These are phyloP conservation scores for Brassica cretica DNA, from an alignment of 345 rosid species.

Conservation along the genomic window DNA sequence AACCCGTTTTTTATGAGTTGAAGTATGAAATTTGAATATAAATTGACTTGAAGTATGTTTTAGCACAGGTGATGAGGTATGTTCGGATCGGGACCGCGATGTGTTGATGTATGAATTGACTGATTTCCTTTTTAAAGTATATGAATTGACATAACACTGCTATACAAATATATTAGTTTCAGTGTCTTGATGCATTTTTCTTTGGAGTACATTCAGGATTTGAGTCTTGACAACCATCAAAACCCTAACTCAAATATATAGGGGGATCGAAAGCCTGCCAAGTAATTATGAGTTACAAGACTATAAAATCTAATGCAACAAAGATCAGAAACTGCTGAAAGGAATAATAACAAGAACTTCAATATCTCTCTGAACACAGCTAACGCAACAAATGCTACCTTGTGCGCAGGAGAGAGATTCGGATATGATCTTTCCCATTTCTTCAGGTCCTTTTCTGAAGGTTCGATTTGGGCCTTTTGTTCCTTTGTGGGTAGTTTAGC, in stretches of 20 bases:
- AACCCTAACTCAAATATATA: too few species aligned
- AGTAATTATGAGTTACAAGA: not conserved
- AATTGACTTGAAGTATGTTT: too few species aligned
- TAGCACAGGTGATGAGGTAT: too few species aligned
- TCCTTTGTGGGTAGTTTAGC: not conserved
- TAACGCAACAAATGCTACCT: slow-evolving; percentile 46
- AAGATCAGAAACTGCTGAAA: slow-evolving; percentile 3
- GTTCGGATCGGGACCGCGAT: too few species aligned
- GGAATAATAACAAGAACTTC: slow-evolving; percentile 1
- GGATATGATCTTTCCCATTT: slow-evolving; percentile 73
- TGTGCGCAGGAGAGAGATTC: slow-evolving; percentile 72
- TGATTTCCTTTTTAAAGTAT: not conserved
- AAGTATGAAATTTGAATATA: too few species aligned
- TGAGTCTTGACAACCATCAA: slow-evolving; percentile 38
- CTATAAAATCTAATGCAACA: not conserved
- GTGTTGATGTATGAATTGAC: too few species aligned
- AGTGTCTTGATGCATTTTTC: slow-evolving; percentile 37
- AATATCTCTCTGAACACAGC: not conserved
- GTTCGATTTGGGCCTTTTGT: not conserved
- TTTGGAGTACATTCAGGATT: slow-evolving; percentile 43
- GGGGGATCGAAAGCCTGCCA: too few species aligned
- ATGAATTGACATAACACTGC: slow-evolving; percentile 26
- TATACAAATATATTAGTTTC: slow-evolving; percentile 46
- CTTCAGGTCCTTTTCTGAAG: slow-evolving; percentile 79
- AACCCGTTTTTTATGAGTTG: too few species aligned